A percentile compares a stretch with the other conserved stretches of the same genome.
phyloP scores from a whole-genome alignment of 164 flowering plant species.

The Tetrastigma voinierianum region DNA sequence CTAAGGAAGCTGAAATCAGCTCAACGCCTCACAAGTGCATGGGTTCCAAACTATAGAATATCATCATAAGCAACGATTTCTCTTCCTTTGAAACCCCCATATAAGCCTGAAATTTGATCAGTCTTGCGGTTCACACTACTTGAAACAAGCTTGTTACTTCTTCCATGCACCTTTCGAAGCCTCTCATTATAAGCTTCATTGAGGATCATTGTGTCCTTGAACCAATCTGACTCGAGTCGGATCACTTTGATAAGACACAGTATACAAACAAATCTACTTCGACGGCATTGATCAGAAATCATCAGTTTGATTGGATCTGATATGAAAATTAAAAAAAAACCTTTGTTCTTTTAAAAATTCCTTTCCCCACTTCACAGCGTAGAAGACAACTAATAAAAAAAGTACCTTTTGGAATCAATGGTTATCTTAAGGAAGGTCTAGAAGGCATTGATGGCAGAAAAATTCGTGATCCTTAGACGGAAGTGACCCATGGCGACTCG shows the following conservation, averaged over 20 bases:
- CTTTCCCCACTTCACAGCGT: background rate
- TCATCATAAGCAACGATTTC: conserved; percentile 87
- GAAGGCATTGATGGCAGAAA: conserved; percentile 64
- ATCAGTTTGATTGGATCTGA: no score
- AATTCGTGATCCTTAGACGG: conserved; percentile 58
- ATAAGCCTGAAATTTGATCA: conserved; percentile 11
- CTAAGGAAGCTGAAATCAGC: no score
- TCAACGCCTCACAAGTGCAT: background rate
- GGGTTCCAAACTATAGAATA: conserved; percentile 36
- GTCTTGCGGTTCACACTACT: conserved; percentile 39
- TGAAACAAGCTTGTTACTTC: conserved; percentile 58
- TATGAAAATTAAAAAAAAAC: no score
- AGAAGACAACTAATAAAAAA: background rate
- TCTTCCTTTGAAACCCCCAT: conserved; percentile 54
- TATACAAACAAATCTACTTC: conserved; percentile 38
- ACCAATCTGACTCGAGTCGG: conserved; percentile 52
- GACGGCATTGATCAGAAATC: no score
- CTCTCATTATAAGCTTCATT: conserved; percentile 56
- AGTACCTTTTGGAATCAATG: conserved; percentile 48
- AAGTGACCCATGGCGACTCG: conserved; percentile 63
- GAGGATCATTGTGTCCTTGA: conserved; percentile 28
- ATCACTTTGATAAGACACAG: conserved; percentile 63
- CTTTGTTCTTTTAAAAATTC: no score
- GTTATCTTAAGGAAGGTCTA: conserved; percentile 58
- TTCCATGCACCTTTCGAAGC: conserved; percentile 68